Conservation (phyloP, 768 basidiomycete species). For the Chiua virens region DNA sequence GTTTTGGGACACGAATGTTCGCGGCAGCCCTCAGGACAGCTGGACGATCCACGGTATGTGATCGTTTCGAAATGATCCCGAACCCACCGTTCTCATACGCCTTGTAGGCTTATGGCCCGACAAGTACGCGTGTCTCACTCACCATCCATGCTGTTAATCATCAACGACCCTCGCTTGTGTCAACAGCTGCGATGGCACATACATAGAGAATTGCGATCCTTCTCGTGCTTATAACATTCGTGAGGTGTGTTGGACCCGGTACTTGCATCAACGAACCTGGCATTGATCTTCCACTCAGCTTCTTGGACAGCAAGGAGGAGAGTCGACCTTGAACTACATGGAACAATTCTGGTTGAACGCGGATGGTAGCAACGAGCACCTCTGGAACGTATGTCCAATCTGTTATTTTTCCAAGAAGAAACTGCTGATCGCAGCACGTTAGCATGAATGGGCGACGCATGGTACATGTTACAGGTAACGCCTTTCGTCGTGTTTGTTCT, state of each 20-base stretch:
- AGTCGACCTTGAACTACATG: constrained; percentile 61
- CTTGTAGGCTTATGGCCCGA: constrained; percentile 65
- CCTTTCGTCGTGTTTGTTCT: background rate
- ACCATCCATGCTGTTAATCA: background rate
- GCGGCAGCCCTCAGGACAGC: constrained; percentile 60
- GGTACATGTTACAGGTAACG: constrained; percentile 49
- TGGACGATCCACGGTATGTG: constrained; percentile 76
- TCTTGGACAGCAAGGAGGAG: constrained; percentile 52
- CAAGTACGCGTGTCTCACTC: constrained; percentile 37
- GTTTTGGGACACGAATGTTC: constrained; percentile 63
- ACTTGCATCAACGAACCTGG: background rate
- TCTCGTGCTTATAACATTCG: constrained; percentile 47
- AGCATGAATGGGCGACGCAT: constrained; percentile 74
- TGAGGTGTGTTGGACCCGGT: constrained; percentile 28
- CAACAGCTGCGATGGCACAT: constrained; percentile 54
- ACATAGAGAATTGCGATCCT: constrained; percentile 36
- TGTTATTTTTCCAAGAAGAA: background rate
- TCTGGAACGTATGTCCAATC: constrained; percentile 62
- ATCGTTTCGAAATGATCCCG: background rate
- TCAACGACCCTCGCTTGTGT: background rate
- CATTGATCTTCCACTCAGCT: constrained; percentile 39
- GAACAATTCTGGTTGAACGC: constrained; percentile 61
- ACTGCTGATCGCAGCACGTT: background rate
- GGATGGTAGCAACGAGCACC: constrained; percentile 57
- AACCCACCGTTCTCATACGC: constrained; percentile 1